Base-by-base conservation (phyloP, 257 asterid species). In the Lantana camara region DNA sequence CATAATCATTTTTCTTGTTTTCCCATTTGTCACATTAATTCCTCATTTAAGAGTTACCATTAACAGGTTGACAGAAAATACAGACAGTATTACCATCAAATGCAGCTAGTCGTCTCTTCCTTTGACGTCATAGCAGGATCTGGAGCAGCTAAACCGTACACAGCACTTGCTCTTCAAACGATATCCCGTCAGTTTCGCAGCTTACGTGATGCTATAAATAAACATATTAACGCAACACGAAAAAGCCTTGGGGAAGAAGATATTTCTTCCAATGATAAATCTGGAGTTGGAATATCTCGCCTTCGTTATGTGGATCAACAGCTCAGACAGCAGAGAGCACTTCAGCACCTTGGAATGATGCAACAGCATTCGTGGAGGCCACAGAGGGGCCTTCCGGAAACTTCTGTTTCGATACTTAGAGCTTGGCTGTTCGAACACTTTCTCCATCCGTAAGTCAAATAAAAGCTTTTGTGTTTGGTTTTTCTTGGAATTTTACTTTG, bases 361-460 rank as follows among this genome's bases (percentile, higher is more conserved):
- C 98, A 86, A 52, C 95, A 83, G 66, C 91, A 88, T 54, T 84
- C 95, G 22, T 91, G 98, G 98, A 82, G 98, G 72, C 96, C 96
- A 0, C 98, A 91, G 73, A 81, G 98, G 73, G 98, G 96, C 8
- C 83, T 88, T 3, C 98, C 96, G 0, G 95, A 89, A 71, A 77
- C 76, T 44, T 89, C 96, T 23, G 96, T 91, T 66, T 78, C 96
- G 0, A 67, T 91, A 46, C 61, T 91, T 45, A 73, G 96, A 35
- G 95, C 98, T 78, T 91, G 98, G 98, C 95, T 91, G 55, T 91
- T 91, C 37, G 96, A 91, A 74, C 98, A 91, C 76, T 89, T 89
- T 54, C 95, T 91, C 69, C 89, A 91, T 63, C 98, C 98, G 95
- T 91, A 69, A 71, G 83, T 68, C 41, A 41, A 38, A 21, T 20